A percentile compares a stretch with the other conserved stretches of the same genome.
phyloP scores from a whole-genome alignment of 805 yeast genomes.

The Candida coleopterorum region DNA sequence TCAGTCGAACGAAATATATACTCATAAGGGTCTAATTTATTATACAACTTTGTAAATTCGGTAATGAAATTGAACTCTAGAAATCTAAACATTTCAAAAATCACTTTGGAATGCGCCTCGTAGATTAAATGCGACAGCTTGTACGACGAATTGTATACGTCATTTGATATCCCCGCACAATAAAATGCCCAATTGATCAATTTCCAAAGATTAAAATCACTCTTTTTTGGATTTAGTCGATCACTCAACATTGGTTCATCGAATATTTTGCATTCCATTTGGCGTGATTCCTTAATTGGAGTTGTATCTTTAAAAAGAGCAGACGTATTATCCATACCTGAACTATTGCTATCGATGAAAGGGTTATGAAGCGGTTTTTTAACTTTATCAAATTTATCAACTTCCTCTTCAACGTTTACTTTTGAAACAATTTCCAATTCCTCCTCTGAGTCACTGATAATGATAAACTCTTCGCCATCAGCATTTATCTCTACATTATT shows the following conservation, averaged over 20 bases:
- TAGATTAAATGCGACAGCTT: conserved; percentile 23
- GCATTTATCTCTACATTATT: not conserved
- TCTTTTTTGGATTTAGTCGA: conserved; percentile 18
- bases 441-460: conserved; percentile 5
- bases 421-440: not conserved
- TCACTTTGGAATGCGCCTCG: conserved; percentile 15
- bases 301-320: not conserved
- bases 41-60: conserved; percentile 4
- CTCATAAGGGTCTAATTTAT: conserved; percentile 1
- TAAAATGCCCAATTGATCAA: conserved; percentile 31
- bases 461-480: conserved; percentile 1
- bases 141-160: conserved; percentile 16
- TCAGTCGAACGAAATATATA: not conserved
- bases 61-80: conserved; percentile 13
- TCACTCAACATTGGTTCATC: conserved; percentile 26
- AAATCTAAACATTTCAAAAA: conserved; percentile 19
- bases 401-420: conserved; percentile 15
- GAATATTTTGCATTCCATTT: conserved; percentile 14
- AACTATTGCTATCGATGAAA: not conserved
- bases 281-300: not conserved
- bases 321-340: not conserved
- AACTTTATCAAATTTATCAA: conserved; percentile 13
- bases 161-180: conserved; percentile 28
- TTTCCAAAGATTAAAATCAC: conserved; percentile 24
- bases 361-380: not conserved